Percentiles rank a stretch among this genome's conserved stretches.
phyloP scores from a whole-genome alignment of 441 rosid species.

The Aleurites moluccanus region DNA sequence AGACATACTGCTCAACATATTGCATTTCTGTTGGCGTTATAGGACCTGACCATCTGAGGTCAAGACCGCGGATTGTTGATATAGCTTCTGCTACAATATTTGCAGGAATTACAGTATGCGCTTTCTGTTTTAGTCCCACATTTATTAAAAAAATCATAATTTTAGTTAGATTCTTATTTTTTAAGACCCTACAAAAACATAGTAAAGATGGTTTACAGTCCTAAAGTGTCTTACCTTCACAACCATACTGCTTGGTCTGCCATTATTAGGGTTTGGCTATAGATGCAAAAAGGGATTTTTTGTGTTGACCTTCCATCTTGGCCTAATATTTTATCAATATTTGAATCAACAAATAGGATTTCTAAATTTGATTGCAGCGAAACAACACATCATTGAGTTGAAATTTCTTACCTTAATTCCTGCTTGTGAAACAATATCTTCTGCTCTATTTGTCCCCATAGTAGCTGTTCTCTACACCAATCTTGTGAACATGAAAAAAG shows the following conservation, averaged over 20 bases:
- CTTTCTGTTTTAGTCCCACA: conserved; percentile 45
- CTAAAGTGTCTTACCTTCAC: conserved; percentile 28
- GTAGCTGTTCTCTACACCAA: conserved; percentile 6
- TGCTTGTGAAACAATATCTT: conserved; percentile 29
- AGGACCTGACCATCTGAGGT: conserved; percentile 80
- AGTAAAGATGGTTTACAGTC: background rate
- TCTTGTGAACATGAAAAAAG: conserved; percentile 13
- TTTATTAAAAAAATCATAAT: conserved; percentile 4
- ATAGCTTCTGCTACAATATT: conserved; percentile 79
- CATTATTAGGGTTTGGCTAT: conserved; percentile 46
- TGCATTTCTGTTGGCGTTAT: conserved; percentile 69
- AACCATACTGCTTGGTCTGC: conserved; percentile 69
- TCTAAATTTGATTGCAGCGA: background rate
- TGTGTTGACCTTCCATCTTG: conserved; percentile 39
- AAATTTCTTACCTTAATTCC: conserved; percentile 39
- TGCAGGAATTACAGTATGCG: conserved; percentile 59
- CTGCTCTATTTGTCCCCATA: conserved; percentile 39
- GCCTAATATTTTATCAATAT: conserved; percentile 31
- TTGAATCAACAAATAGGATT: conserved; percentile 12
- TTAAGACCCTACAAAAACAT: background rate
- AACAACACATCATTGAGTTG: background rate
- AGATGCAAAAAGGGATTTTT: conserved; percentile 41
- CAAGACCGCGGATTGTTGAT: conserved; percentile 70
- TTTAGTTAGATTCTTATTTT: background rate
- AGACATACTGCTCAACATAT: conserved; percentile 67